Evolutionary conservation across 225 moss, liverwort and hornwort genomes (phyloP), one percentile per base, ranked within the genome.

Genomic region (Pleurozium schreberi): DNA sequence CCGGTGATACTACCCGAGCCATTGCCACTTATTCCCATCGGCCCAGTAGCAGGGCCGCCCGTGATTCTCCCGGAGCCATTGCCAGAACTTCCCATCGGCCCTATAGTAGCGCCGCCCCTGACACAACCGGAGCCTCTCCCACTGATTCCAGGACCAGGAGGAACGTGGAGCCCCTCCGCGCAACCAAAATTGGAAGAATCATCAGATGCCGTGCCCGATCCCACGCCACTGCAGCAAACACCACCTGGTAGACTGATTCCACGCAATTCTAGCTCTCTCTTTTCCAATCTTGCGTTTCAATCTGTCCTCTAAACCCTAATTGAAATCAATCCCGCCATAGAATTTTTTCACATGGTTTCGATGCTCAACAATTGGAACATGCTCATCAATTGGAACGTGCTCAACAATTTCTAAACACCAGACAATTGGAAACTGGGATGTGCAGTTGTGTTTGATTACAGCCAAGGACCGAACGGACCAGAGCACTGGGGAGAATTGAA

Each of bases 401-500:
- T 52, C 58, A n/a, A 40, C 40, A 57, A 27, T n/a, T 82, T 58
- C 27, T 57, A 58, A 40, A 27, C 7, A 16, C 58, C 28, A 4
- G 13, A 5, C 45, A 70, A 38, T 70, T 65, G 38, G 15, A 50
- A 65, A 50, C 50, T 17, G 38, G 68, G 68, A 58, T 43, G 80
- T 68, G 90, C 82, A 92, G 93, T 59, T 73, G 30, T 57, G 64
- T 93, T 91, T n/a, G 95, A 93, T 75, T 93, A 95, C 88, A 91
- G 90, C n/a, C 62, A 88, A 61, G 93, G 95, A 40, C 91, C 91
- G 3, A 84, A 93, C 62, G 93, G 95, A 31, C 95, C 95, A 8
- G 33, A 84, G 18, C 91, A 93, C 57, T 94, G 94, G 95, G 92
- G 91, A 22, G 91, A 93, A 26, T 84, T 95, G 81, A 85, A 89